Base-by-base conservation (phyloP, 1,284 basidiomycete genomes). In the Austroboletus novae-zelandiae region DNA sequence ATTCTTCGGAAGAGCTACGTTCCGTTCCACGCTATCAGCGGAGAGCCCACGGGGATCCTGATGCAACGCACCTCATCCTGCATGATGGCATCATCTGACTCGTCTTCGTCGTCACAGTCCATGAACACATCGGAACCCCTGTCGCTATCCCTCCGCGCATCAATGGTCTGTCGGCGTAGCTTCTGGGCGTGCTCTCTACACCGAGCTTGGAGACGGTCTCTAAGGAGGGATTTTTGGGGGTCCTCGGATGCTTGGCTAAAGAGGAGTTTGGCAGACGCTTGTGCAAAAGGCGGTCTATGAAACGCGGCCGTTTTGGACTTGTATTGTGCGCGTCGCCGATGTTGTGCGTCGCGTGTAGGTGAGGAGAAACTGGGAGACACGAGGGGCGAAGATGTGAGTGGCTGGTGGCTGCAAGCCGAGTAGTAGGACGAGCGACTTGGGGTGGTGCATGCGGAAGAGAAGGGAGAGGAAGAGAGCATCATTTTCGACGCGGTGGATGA, bases 1-100 rank as follows among this genome's bases (percentile, higher is more conserved):
- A 88, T 83, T 41, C 86, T 75, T 25, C 74, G 71, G 59, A 84
- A 86, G n/a, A 88, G 71, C 85, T 88, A 41, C 5, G 40, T 32
- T 31, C 13, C 45, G 29, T 29, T 9, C 18, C 41, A 13, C 17
- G 13, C 15, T n/a, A 36, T 58, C 23, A 58, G 37, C 41, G 43
- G 53, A 48, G 34, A 48, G 34, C 25, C 9, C 37, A 37, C 40
- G 41, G 36, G 44, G 45, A 48, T 39, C 43, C 27, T 43, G 40
- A 18, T 18, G n/a, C 2, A 50, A 44, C 53, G 48, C 66, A 82
- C 83, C 74, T 86, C 83, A 53, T 87, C 84, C 45, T 83, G 75
- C 71, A 87, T 74, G 40, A 80, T 63, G 13, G 67, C 68, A 20
- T 76, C 74, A 11, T 71, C 68, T 29, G 75, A 71, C 36, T 73